Evolutionary conservation across 2,329 filamentous ascomycete species (phyloP).

Genomic region (Diaporthe sp.): DNA sequence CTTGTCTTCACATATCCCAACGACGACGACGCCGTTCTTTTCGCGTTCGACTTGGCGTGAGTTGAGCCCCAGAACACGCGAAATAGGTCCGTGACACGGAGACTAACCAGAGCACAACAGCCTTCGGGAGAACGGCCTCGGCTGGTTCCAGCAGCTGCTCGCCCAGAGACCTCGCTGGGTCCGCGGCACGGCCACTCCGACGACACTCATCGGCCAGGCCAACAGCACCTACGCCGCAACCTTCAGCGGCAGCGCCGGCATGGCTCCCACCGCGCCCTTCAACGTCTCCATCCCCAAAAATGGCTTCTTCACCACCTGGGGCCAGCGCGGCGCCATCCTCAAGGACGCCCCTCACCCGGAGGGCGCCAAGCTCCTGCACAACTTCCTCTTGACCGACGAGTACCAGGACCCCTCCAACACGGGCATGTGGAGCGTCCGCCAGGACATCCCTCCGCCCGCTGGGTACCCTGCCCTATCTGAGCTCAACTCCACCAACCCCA

Average conservation of each 20-base stretch:
- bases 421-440: not conserved
- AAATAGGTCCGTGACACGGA: not conserved
- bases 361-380: conserved; percentile 3
- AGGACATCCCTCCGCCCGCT: not conserved
- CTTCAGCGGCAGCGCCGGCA: not conserved
- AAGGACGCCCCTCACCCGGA: not conserved
- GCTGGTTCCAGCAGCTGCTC: not conserved
- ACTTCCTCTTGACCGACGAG: not conserved
- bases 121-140: not conserved
- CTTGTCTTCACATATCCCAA: not conserved
- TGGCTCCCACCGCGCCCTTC: not conserved
- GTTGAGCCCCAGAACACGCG: not conserved
- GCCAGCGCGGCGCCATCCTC: not conserved
- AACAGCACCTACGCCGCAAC: not conserved
- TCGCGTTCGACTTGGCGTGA: not conserved
- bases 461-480: not conserved
- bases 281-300: not conserved
- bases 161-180: not conserved
- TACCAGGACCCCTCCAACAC: not conserved
- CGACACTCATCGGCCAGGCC: not conserved
- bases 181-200: not conserved
- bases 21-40: not conserved
- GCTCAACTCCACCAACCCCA: not conserved
- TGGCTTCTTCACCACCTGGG: not conserved
- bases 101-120: not conserved